These are phyloP conservation scores for Podaxis mareebaensis DNA, from an alignment of 768 basidiomycete species.

Conservation along the genomic window DNA sequence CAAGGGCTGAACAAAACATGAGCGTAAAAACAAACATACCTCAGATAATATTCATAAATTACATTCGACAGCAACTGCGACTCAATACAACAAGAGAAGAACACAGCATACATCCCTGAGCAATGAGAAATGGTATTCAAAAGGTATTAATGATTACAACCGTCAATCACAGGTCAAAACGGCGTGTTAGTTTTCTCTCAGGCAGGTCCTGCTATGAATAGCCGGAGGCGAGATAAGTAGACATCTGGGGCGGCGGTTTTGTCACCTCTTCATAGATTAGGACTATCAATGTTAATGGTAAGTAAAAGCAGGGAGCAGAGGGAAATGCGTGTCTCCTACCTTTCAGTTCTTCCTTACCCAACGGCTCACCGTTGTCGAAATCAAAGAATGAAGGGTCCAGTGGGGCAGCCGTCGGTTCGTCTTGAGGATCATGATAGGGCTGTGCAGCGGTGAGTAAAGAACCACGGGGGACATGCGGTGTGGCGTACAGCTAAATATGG, in stretches of 20 bases:
- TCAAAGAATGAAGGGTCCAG: slow-evolving; percentile 81
- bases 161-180: background rate
- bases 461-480: slow-evolving; percentile 7
- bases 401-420: slow-evolving; percentile 81
- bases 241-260: slow-evolving; percentile 1
- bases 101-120: background rate
- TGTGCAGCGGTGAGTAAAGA: slow-evolving; percentile 26
- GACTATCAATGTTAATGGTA: background rate
- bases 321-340: slow-evolving; percentile 34
- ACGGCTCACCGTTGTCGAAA: slow-evolving; percentile 70
- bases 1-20: too few species aligned
- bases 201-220: slow-evolving; percentile 9
- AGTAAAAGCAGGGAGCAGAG: background rate
- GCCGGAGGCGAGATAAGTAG: slow-evolving; percentile 5
- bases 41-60: background rate
- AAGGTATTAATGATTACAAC: background rate
- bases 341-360: slow-evolving; percentile 71
- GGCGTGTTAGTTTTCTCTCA: background rate
- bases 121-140: slow-evolving; percentile 1
- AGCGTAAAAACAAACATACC: background rate
- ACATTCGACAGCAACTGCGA: background rate
- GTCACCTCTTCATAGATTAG: slow-evolving; percentile 15
- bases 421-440: slow-evolving; percentile 88
- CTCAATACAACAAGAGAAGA: too few species aligned
- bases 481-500: slow-evolving; percentile 77